Conservation (phyloP, 164 flowering plant genomes). For the Chloranthus sessilifolius region DNA sequence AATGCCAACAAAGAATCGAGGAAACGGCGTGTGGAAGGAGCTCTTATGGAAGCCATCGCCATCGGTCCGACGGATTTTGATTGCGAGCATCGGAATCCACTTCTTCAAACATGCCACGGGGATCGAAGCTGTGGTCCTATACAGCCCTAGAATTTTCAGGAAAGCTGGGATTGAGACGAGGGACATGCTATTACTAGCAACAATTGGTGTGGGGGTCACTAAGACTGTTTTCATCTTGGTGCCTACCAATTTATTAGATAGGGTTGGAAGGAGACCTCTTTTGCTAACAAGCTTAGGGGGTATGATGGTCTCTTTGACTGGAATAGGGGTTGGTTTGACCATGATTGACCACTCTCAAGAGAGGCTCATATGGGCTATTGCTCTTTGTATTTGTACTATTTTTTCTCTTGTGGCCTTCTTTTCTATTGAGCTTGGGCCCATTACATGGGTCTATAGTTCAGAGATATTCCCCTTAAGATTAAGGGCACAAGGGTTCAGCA, state of each 20-base stretch:
- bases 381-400: constrained; percentile 26
- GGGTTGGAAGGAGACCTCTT: constrained; percentile 51
- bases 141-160: constrained; percentile 57
- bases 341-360: constrained; percentile 25
- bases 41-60: constrained; percentile 50
- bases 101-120: constrained; percentile 72
- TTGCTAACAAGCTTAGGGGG: constrained; percentile 50
- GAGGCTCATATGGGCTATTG: constrained; percentile 44
- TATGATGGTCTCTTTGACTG: constrained; percentile 38
- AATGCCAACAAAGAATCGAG: constrained; percentile 26
- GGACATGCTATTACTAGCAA: constrained; percentile 35
- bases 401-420: constrained; percentile 42
- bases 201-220: constrained; percentile 51
- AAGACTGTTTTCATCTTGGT: constrained; percentile 47
- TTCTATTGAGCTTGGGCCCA: constrained; percentile 73
- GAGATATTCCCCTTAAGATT: constrained; percentile 65
- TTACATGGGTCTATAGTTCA: constrained; percentile 73
- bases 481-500: constrained; percentile 51
- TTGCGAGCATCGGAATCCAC: constrained; percentile 55
- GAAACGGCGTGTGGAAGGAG: constrained; percentile 59
- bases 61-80: constrained; percentile 41
- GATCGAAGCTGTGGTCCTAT: constrained; percentile 60
- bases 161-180: constrained; percentile 41
- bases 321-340: constrained; percentile 33
- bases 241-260: constrained; percentile 45